These are phyloP conservation scores for Sporisorium iseilematis-ciliati DNA, from an alignment of 1,284 basidiomycete species.

Conservation along the genomic window DNA sequence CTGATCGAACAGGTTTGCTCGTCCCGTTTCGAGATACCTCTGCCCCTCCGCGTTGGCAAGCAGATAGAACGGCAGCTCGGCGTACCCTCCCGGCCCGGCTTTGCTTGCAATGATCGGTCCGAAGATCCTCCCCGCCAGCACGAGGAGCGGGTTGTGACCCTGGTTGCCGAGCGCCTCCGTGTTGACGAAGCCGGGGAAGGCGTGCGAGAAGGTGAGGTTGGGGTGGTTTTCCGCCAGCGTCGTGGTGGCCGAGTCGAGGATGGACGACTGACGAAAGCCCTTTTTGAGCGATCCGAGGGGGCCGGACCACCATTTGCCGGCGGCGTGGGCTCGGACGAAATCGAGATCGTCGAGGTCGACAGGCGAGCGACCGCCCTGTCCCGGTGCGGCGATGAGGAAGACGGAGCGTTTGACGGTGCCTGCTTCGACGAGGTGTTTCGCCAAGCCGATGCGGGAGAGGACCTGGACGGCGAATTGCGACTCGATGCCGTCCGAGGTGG, in stretches of 20 bases:
- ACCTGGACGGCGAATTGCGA: conserved; percentile 69
- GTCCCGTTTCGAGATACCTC: conserved; percentile 44
- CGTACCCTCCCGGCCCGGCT: conserved; percentile 49
- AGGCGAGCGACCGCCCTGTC: conserved; percentile 34
- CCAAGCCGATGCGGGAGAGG: conserved; percentile 69
- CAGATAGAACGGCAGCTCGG: conserved; percentile 61
- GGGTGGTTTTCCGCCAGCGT: conserved; percentile 49
- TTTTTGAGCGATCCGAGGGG: conserved; percentile 38
- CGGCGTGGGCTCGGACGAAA: conserved; percentile 44
- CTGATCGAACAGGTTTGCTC: conserved; percentile 42
- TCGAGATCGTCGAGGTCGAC: conserved; percentile 66
- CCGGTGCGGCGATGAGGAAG: conserved; percentile 66
- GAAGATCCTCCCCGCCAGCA: conserved; percentile 45
- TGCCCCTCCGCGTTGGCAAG: conserved; percentile 42
- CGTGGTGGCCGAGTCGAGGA: conserved; percentile 52
- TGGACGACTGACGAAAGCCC: conserved; percentile 35
- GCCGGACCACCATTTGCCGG: conserved; percentile 45
- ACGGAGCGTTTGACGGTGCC: conserved; percentile 65
- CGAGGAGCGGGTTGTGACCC: conserved; percentile 64
- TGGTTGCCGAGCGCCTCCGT: conserved; percentile 65
- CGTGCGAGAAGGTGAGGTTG: conserved; percentile 52
- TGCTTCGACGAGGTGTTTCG: conserved; percentile 63
- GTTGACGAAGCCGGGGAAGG: conserved; percentile 61
- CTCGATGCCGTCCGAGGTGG: conserved; percentile 52
- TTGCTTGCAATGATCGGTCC: conserved; percentile 30